Conservation (phyloP, 176 grass and related monocot species). For the Rhynchospora pubera region DNA sequence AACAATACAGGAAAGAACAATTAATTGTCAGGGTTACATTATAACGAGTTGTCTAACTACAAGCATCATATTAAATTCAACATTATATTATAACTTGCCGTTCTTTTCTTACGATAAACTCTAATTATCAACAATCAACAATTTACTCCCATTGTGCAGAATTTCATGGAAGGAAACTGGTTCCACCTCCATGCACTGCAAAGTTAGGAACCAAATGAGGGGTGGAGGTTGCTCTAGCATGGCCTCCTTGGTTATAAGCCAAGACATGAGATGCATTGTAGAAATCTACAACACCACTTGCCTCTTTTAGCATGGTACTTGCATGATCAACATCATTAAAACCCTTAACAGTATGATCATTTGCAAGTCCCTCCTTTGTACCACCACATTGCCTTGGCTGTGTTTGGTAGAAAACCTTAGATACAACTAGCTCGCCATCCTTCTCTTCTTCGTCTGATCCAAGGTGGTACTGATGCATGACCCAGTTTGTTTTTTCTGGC, state of each 20-base stretch:
- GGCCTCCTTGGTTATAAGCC: conserved; percentile 50
- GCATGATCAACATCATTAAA: conserved; percentile 16
- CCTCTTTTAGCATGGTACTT: conserved; percentile 22
- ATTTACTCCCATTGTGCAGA: neutral
- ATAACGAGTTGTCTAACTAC: conserved; percentile 3
- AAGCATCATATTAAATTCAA: conserved; percentile 5
- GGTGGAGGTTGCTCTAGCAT: conserved; percentile 34
- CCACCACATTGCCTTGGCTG: conserved; percentile 84
- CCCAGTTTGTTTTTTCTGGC: conserved; percentile 89
- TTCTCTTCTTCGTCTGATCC: conserved; percentile 77
- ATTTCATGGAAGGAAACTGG: conserved; percentile 56
- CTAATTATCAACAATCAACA: neutral
- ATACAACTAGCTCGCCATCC: conserved; percentile 94
- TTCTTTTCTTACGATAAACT: neutral
- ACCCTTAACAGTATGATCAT: neutral
- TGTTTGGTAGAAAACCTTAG: conserved; percentile 98
- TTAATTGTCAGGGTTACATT: conserved; percentile 20
- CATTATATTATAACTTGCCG: neutral
- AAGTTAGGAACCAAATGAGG: conserved; percentile 74
- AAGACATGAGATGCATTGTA: conserved; percentile 58
- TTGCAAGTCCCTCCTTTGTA: conserved; percentile 10
- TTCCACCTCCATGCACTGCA: conserved; percentile 61
- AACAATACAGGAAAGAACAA: conserved; percentile 1
- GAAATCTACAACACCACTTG: conserved; percentile 45
- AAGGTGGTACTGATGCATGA: conserved; percentile 96